Conservation (phyloP, 2,329 filamentous ascomycete species). For the Aspergillus spinulosporus region DNA sequence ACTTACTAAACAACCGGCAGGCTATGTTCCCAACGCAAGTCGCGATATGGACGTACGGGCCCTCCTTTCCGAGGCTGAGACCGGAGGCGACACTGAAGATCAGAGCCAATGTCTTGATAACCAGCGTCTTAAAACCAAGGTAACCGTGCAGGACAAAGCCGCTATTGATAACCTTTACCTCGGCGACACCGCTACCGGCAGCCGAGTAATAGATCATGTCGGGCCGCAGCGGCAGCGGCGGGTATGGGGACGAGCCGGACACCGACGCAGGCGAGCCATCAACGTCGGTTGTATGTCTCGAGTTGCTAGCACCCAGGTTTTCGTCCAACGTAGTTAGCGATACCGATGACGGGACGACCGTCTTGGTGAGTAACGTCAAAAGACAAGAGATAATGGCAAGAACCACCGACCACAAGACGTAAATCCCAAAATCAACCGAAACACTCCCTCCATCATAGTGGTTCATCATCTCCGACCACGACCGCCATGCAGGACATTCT, state of each 20-base stretch:
- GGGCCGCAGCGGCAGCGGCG: slow-evolving; percentile 44
- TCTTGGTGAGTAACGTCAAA: slow-evolving; percentile 87
- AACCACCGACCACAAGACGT: slow-evolving; percentile 68
- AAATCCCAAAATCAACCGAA: slow-evolving; percentile 78
- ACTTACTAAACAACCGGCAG: slow-evolving; percentile 91
- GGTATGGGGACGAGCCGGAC: slow-evolving; percentile 38
- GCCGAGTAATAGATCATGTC: slow-evolving; percentile 95
- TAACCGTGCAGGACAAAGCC: slow-evolving; percentile 97
- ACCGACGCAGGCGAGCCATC: slow-evolving; percentile 44
- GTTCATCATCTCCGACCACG: slow-evolving; percentile 66
- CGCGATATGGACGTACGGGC: slow-evolving; percentile 96
- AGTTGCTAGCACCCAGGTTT: slow-evolving; percentile 71
- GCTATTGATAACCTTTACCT: slow-evolving; percentile 96
- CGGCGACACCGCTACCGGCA: slow-evolving; percentile 91
- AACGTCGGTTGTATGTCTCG: slow-evolving; percentile 48
- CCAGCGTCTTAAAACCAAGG: slow-evolving; percentile 79
- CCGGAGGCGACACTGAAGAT: slow-evolving; percentile 90
- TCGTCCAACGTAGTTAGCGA: slow-evolving; percentile 88
- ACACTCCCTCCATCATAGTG: slow-evolving; percentile 48
- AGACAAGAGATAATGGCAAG: slow-evolving; percentile 73
- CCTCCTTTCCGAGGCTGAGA: slow-evolving; percentile 89
- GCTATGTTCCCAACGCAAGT: slow-evolving; percentile 94
- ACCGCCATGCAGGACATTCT: slow-evolving; percentile 60
- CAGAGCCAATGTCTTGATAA: slow-evolving; percentile 80
- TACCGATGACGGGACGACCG: slow-evolving; percentile 84